phyloP scores from a whole-genome alignment of 2,329 filamentous ascomycete species.

The Nigrograna mackinnonii region DNA sequence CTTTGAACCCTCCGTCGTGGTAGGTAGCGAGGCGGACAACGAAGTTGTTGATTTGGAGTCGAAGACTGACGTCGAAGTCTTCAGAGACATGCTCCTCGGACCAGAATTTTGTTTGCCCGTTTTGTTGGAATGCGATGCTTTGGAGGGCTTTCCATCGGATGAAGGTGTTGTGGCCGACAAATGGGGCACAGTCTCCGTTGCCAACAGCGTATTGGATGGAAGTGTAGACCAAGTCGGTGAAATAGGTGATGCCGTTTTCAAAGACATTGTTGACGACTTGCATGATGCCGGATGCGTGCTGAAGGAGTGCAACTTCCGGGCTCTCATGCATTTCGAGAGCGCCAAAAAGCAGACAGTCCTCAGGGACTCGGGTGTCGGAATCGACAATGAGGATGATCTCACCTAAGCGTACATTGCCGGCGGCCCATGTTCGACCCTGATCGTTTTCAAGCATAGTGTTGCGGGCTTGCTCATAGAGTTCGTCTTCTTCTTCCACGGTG shows the following conservation, averaged over 20 bases:
- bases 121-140: slow-evolving; percentile 54
- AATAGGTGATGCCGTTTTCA: slow-evolving; percentile 75
- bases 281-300: slow-evolving; percentile 70
- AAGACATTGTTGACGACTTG: slow-evolving; percentile 72
- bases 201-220: slow-evolving; percentile 71
- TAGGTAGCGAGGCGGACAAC: slow-evolving; percentile 70
- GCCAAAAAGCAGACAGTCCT: slow-evolving; percentile 74
- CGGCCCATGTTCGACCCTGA: slow-evolving; percentile 75
- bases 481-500: slow-evolving; percentile 29
- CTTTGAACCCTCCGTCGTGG: slow-evolving; percentile 70
- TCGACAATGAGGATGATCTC: slow-evolving; percentile 73
- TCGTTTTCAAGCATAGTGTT: slow-evolving; percentile 65
- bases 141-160: slow-evolving; percentile 69
- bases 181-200: slow-evolving; percentile 71
- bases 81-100: slow-evolving; percentile 75
- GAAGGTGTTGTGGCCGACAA: slow-evolving; percentile 77
- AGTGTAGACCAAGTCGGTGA: slow-evolving; percentile 75
- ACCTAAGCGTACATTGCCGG: slow-evolving; percentile 80
- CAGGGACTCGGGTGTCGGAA: slow-evolving; percentile 47
- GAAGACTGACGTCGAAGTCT: slow-evolving; percentile 74
- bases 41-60: slow-evolving; percentile 69
- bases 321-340: slow-evolving; percentile 80
- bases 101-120: slow-evolving; percentile 69
- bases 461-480: slow-evolving; percentile 42
- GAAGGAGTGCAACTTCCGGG: slow-evolving; percentile 74